Conservation (phyloP, 208 protist species). For the Leishmania martiniquensis region DNA sequence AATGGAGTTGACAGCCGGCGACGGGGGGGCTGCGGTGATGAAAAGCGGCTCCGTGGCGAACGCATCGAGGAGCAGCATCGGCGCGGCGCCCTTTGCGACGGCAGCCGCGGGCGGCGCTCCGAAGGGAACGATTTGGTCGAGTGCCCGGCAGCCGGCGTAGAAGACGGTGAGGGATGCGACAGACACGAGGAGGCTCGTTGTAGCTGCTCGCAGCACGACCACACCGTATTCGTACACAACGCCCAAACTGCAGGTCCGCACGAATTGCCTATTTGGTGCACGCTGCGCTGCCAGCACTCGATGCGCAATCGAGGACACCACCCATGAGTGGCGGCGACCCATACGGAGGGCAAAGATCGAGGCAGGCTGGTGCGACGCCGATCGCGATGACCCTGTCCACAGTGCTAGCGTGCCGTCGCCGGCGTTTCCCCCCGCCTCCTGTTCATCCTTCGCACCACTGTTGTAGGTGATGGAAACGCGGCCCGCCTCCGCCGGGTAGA, state of each 20-base stretch:
- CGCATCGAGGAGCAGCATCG: background rate
- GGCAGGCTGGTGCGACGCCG: background rate
- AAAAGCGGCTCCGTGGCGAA: constrained; percentile 16
- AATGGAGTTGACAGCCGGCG: constrained; percentile 6
- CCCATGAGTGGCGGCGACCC: constrained; percentile 16
- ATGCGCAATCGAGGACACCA: constrained; percentile 22
- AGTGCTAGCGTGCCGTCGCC: background rate
- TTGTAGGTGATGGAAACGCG: constrained; percentile 26
- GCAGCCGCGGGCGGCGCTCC: background rate
- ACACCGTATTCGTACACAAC: constrained; percentile 26
- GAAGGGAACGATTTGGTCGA: constrained; percentile 16
- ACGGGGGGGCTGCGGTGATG: constrained; percentile 11
- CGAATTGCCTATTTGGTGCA: constrained; percentile 23
- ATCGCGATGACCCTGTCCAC: background rate
- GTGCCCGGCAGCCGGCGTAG: constrained; percentile 13
- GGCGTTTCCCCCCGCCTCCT: background rate
- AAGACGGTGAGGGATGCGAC: constrained; percentile 16
- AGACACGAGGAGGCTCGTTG: constrained; percentile 19
- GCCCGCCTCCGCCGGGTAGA: constrained; percentile 16
- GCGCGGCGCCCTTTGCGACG: background rate
- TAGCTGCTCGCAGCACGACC: constrained; percentile 16
- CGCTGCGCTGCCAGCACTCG: constrained; percentile 30
- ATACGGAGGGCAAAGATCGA: constrained; percentile 9
- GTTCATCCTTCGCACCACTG: background rate
- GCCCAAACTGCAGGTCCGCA: constrained; percentile 30